These are phyloP conservation scores for Calonectria multiphialidica DNA, from an alignment of 2,329 filamentous ascomycete species.

Conservation along the genomic window DNA sequence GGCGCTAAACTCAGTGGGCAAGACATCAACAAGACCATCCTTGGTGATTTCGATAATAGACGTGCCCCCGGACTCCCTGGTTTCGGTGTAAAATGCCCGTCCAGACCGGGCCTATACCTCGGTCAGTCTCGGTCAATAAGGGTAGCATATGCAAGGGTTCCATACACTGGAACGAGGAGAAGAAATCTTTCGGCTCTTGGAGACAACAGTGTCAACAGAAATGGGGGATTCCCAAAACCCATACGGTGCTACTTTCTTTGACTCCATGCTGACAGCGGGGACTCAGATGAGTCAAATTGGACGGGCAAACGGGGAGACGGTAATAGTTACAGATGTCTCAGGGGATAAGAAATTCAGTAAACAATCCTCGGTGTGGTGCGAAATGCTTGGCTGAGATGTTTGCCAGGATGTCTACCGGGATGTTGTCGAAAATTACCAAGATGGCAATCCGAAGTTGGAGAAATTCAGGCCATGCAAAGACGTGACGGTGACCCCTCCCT, in stretches of 20 bases:
- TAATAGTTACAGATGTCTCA: neutral
- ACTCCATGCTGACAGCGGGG: conserved; percentile 26
- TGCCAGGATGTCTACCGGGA: neutral
- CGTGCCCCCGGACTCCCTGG: conserved; percentile 53
- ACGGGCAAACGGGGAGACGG: neutral
- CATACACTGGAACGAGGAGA: conserved; percentile 53
- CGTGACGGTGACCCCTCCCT: neutral
- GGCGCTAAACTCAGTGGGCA: conserved; percentile 58
- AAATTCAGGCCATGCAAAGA: neutral
- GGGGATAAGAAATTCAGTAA: neutral
- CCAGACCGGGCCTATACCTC: conserved; percentile 42
- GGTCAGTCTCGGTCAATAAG: neutral
- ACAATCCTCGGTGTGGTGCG: neutral
- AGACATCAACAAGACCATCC: conserved; percentile 51
- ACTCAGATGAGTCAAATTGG: neutral
- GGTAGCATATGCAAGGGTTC: neutral
- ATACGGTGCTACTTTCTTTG: conserved; percentile 45
- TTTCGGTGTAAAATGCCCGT: conserved; percentile 54
- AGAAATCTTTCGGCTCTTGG: conserved; percentile 47
- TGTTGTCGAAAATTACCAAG: neutral
- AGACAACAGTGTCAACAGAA: conserved; percentile 50
- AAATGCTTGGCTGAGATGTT: neutral
- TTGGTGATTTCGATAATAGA: conserved; percentile 57
- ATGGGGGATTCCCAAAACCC: conserved; percentile 57
- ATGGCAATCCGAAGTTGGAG: neutral